Base-by-base conservation (phyloP, 2,329 filamentous ascomycete species). In the Colletotrichum navitas region DNA sequence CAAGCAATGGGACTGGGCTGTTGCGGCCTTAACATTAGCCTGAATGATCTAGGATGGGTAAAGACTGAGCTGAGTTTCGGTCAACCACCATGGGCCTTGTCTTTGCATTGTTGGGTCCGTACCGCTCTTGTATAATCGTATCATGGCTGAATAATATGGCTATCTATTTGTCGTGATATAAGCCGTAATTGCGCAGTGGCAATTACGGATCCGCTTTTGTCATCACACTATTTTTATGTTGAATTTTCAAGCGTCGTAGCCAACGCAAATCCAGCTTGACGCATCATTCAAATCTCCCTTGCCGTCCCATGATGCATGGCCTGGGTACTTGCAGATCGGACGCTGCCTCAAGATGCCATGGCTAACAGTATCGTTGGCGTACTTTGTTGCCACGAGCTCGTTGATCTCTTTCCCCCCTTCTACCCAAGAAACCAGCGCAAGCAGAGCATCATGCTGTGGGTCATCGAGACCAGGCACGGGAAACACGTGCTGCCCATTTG, bases 381-480 rank as follows among this genome's bases (percentile, higher is more conserved):
- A 63, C 24, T 55, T 79, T 6, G 80, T 81, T 3, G 80, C 80
- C 18, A 82, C 70, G 14, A 82, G 71, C 26, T 76, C 74, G 36
- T 81, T 75, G 0, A 82, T 76, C 0, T 77, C 73, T 1, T 52
- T 68, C 11, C 77, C 79, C 10, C 77, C 72, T 75, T 83, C 82
- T 3, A 83, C 80, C 81, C 81, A 83, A 16, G 72, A 71, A 76
- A 82, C 74, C 75, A 84, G 75, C 10, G 79, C 78, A 26, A 81
- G 65, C 45, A 83, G 71, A 16, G 78, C 77, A 63, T 84, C 81
- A 62, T 83, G 79, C 41, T 78, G 72, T 21, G 78, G 74, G 66
- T 83, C 80, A 54, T 77, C 74, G 43, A 77, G 80, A 3, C 81
- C 81, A 0, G 82, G 82, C 0, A 81, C 79, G 8, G 80, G 80